These are phyloP conservation scores for Mycena vulgaris DNA, from an alignment of 768 basidiomycete species.

Conservation along the genomic window DNA sequence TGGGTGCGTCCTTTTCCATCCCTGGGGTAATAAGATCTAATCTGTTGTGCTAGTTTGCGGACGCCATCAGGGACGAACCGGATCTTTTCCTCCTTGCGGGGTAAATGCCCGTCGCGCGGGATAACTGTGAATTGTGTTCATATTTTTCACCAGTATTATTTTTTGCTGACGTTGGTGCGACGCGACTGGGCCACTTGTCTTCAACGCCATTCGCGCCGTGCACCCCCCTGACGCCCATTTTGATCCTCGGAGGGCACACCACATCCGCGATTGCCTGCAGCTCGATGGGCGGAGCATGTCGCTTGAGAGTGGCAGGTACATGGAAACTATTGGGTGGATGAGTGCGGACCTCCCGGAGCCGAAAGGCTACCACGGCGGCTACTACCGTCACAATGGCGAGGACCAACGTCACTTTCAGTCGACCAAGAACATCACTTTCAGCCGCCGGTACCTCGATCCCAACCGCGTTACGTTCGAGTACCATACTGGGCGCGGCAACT, in stretches of 20 bases:
- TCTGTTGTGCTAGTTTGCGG: constrained; percentile 67
- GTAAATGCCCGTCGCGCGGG: constrained; percentile 85
- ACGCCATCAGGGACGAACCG: constrained; percentile 85
- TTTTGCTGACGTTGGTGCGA: too few species aligned
- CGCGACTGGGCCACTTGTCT: constrained; percentile 78
- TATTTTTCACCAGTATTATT: not conserved
- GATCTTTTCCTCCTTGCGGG: constrained; percentile 86
- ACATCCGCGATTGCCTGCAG: constrained; percentile 86
- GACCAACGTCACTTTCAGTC: too few species aligned
- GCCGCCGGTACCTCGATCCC: constrained; percentile 83
- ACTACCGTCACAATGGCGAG: constrained; percentile 25
- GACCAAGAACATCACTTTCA: constrained; percentile 72
- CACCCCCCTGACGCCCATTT: constrained; percentile 83
- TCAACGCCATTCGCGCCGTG: constrained; percentile 78
- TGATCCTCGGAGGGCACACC: constrained; percentile 89
- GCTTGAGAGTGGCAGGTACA: constrained; percentile 86
- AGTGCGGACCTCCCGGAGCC: constrained; percentile 56
- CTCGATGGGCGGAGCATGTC: constrained; percentile 84
- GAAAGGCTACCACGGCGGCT: constrained; percentile 5
- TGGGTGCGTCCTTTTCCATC: constrained; percentile 66
- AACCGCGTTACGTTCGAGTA: constrained; percentile 81
- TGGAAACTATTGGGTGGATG: constrained; percentile 93
- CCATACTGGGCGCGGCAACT: constrained; percentile 70
- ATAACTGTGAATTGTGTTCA: constrained; percentile 66
- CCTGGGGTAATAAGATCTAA: not conserved